Evolutionary conservation across 2,329 filamentous ascomycete genomes (phyloP).

Genomic region (Zasmidium angulare): DNA sequence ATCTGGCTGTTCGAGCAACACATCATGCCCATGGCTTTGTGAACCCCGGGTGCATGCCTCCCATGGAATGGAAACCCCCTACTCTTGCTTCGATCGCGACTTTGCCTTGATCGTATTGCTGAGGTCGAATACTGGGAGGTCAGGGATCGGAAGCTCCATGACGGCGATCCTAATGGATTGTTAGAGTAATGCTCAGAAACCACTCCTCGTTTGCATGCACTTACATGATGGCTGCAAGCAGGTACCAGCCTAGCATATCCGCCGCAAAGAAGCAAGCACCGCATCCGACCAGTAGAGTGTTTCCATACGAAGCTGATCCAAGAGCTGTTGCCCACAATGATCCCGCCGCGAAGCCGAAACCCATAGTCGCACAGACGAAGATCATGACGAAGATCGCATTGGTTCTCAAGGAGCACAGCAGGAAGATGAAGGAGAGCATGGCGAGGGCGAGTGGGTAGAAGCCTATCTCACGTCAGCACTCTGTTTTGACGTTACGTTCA

Average conservation of each 20-base stretch:
- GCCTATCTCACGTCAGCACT: constrained; percentile 4
- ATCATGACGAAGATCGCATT: constrained; percentile 26
- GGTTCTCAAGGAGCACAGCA: constrained; percentile 21
- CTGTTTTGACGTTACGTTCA: not conserved
- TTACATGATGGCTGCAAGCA: constrained; percentile 19
- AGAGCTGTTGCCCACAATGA: constrained; percentile 14
- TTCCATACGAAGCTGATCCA: constrained; percentile 11
- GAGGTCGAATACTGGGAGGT: constrained; percentile 20
- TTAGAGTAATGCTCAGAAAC: not conserved
- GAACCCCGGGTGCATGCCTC: not conserved
- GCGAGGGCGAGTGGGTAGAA: constrained; percentile 23
- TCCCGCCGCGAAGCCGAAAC: constrained; percentile 19
- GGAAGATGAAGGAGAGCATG: constrained; percentile 29
- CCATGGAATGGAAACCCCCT: not conserved
- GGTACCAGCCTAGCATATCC: constrained; percentile 23
- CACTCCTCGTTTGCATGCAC: not conserved
- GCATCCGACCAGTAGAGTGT: constrained; percentile 14
- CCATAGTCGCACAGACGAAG: constrained; percentile 25
- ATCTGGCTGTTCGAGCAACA: no score
- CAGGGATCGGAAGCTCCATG: constrained; percentile 23
- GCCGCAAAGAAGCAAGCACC: constrained; percentile 22
- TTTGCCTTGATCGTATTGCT: constrained; percentile 18
- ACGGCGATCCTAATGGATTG: constrained; percentile 10
- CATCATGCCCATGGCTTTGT: no score
- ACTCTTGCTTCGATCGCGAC: not conserved